Conservation (phyloP, 2,329 filamentous ascomycete genomes). For the Diaporthe eres region DNA sequence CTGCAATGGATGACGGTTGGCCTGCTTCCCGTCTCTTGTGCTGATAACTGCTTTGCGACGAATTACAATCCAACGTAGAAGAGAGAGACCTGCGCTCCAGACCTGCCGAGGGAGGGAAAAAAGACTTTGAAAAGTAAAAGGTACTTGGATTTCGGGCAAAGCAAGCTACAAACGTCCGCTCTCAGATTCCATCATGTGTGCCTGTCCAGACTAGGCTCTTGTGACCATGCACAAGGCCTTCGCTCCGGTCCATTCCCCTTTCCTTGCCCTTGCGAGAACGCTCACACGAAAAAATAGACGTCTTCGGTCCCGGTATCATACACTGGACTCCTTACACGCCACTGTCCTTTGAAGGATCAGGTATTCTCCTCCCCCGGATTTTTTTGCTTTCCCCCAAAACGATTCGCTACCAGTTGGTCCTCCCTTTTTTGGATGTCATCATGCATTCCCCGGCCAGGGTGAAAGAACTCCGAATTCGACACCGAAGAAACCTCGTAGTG, state of each 20-base stretch:
- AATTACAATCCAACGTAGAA: slow-evolving; percentile 3
- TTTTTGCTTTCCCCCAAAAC: slow-evolving; percentile 30
- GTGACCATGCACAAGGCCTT: slow-evolving; percentile 16
- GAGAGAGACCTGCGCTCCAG: neutral
- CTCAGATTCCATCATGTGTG: slow-evolving; percentile 29
- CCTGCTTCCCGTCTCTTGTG: neutral
- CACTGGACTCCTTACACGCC: slow-evolving; percentile 39
- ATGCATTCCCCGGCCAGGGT: slow-evolving; percentile 33
- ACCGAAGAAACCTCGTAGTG: slow-evolving; percentile 38
- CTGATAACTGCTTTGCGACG: neutral
- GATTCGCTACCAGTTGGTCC: slow-evolving; percentile 35
- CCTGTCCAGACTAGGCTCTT: slow-evolving; percentile 34
- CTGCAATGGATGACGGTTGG: neutral
- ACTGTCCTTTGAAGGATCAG: slow-evolving; percentile 38
- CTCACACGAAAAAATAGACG: slow-evolving; percentile 36
- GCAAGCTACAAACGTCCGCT: slow-evolving; percentile 35
- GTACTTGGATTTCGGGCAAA: slow-evolving; percentile 35
- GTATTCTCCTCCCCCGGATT: neutral
- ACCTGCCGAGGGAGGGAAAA: neutral
- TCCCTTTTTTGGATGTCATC: slow-evolving; percentile 38
- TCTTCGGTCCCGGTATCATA: slow-evolving; percentile 36
- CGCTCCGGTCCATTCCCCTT: slow-evolving; percentile 1
- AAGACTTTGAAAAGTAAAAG: slow-evolving; percentile 4
- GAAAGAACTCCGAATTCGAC: slow-evolving; percentile 28
- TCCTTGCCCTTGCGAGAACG: slow-evolving; percentile 35